phyloP scores from a whole-genome alignment of 345 rosid genomes.

The Syzygium jambos region DNA sequence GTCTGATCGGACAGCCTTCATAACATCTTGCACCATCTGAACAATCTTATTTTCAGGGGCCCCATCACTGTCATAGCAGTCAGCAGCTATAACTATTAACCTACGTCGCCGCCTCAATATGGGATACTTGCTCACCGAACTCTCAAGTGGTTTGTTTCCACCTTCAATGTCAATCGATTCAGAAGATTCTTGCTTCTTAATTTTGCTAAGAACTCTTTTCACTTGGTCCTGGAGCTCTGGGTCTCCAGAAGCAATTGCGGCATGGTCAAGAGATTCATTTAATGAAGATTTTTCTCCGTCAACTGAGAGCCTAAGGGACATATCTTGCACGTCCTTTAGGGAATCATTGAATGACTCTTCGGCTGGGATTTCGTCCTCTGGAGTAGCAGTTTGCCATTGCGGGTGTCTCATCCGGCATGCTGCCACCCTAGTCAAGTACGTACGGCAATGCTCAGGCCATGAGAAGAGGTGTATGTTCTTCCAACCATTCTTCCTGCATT shows the following conservation, averaged over 20 bases:
- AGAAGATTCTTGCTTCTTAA: conserved; percentile 38
- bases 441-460: conserved; percentile 98
- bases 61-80: conserved; percentile 66
- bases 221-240: conserved; percentile 57
- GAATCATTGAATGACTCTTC: conserved; percentile 81
- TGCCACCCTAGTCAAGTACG: conserved; percentile 89
- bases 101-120: conserved; percentile 64
- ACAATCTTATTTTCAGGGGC: conserved; percentile 54
- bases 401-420: conserved; percentile 95
- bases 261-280: conserved; percentile 43
- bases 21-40: conserved; percentile 46
- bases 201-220: conserved; percentile 61
- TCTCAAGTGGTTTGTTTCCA: conserved; percentile 41
- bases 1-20: conserved; percentile 60
- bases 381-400: conserved; percentile 88
- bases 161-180: conserved; percentile 30
- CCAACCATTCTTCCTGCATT: conserved; percentile 86
- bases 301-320: conserved; percentile 87
- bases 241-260: conserved; percentile 24
- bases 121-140: conserved; percentile 57
- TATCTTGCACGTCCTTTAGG: conserved; percentile 82
- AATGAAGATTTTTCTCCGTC: conserved; percentile 75
- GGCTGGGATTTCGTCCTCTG: conserved; percentile 45
- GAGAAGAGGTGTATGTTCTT: conserved; percentile 92
- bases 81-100: conserved; percentile 65